Evolutionary conservation across 2,329 filamentous ascomycete genomes (phyloP).

Genomic region (Cadophora luteo-olivacea): DNA sequence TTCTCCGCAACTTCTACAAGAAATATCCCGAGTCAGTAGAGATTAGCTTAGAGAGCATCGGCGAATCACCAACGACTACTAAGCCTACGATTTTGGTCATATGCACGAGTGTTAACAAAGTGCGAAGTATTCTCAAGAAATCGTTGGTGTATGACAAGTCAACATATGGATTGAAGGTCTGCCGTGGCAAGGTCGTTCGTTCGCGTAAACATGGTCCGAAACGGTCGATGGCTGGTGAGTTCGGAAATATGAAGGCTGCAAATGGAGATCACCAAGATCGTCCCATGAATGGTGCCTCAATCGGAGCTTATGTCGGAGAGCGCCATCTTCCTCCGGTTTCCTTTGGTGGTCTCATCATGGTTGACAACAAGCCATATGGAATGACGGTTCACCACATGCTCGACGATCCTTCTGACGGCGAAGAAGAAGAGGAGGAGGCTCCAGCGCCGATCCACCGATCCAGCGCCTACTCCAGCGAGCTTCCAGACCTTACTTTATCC

Average conservation of each 20-base stretch:
- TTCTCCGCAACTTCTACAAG: slow-evolving; percentile 73
- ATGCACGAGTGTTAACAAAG: slow-evolving; percentile 76
- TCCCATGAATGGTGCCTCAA: slow-evolving; percentile 87
- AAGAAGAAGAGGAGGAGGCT: slow-evolving; percentile 48
- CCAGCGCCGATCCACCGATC: slow-evolving; percentile 42
- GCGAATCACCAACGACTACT: slow-evolving; percentile 69
- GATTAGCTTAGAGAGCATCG: slow-evolving; percentile 78
- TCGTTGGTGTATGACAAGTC: slow-evolving; percentile 72
- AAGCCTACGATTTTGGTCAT: slow-evolving; percentile 78
- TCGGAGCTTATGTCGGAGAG: slow-evolving; percentile 86
- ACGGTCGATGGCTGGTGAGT: slow-evolving; percentile 51
- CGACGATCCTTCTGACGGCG: slow-evolving; percentile 66
- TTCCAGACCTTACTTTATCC: slow-evolving; percentile 47
- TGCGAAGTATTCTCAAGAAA: slow-evolving; percentile 73
- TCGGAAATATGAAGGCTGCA: slow-evolving; percentile 53
- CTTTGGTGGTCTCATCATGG: slow-evolving; percentile 84
- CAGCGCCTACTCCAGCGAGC: slow-evolving; percentile 36
- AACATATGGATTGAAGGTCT: slow-evolving; percentile 73
- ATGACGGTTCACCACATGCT: slow-evolving; percentile 99
- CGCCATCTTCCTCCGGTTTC: slow-evolving; percentile 90
- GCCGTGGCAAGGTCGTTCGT: slow-evolving; percentile 69
- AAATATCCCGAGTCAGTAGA: slow-evolving; percentile 79
- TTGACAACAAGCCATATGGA: slow-evolving; percentile 85
- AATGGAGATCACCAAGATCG: slow-evolving; percentile 81
- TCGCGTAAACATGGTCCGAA: slow-evolving; percentile 56